Evolutionary conservation across 257 asterid species (phyloP).

Genomic region (Solanum lignicaule): DNA sequence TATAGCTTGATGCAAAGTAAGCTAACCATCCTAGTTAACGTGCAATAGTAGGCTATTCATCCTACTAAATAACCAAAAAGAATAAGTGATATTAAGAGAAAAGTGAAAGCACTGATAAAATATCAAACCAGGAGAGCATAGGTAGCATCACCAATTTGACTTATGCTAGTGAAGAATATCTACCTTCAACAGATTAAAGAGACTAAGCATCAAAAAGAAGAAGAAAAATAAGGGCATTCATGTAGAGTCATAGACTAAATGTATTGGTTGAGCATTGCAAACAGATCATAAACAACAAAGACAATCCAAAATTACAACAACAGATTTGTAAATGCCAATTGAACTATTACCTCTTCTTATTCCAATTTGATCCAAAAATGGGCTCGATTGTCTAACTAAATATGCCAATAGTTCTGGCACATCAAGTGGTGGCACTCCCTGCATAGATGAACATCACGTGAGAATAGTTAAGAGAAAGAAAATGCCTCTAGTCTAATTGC

Average conservation of each 20-base stretch:
- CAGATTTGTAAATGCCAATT: not conserved
- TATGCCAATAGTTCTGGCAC: slow-evolving; percentile 84
- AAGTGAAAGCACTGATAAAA: not conserved
- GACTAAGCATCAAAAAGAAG: not conserved
- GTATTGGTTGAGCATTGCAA: not conserved
- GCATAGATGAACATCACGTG: not conserved
- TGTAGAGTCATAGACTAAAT: not conserved
- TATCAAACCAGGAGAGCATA: not conserved
- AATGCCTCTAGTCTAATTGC: not conserved
- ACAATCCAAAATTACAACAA: not conserved
- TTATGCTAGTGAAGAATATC: not conserved
- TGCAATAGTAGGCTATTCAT: not conserved
- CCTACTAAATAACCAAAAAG: not conserved
- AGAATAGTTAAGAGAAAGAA: not conserved
- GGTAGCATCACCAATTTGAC: not conserved
- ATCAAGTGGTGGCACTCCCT: slow-evolving; percentile 96
- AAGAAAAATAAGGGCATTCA: not conserved
- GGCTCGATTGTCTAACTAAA: slow-evolving; percentile 91
- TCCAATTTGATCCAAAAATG: slow-evolving; percentile 89
- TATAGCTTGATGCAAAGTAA: not conserved
- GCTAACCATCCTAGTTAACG: not conserved
- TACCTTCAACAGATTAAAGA: not conserved
- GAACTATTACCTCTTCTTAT: slow-evolving; percentile 53
- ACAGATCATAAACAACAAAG: not conserved
- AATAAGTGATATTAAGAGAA: not conserved